Evolutionary conservation across 2,329 filamentous ascomycete genomes (phyloP).

Genomic region (Pyrenochaeta sp.): DNA sequence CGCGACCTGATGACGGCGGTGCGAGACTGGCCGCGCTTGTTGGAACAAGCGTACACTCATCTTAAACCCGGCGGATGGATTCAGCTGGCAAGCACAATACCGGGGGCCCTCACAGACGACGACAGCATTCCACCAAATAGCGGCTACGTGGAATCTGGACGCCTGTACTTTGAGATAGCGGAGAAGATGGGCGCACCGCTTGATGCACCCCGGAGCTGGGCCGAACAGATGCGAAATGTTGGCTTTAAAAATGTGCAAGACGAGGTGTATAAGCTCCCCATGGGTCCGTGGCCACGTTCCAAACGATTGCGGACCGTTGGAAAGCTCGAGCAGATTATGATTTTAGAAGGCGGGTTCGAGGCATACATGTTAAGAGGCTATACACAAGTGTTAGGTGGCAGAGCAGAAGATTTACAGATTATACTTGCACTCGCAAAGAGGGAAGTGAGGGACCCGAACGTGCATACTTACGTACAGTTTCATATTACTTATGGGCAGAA

Average conservation of each 20-base stretch:
- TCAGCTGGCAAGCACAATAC: slow-evolving; percentile 37
- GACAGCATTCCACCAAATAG: slow-evolving; percentile 28
- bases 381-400: slow-evolving; percentile 24
- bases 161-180: slow-evolving; percentile 30
- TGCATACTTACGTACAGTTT: slow-evolving; percentile 36
- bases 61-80: slow-evolving; percentile 50
- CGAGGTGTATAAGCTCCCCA: slow-evolving; percentile 34
- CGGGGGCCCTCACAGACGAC: slow-evolving; percentile 27
- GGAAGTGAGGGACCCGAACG: slow-evolving; percentile 28
- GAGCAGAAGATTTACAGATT: slow-evolving; percentile 26
- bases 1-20: slow-evolving; percentile 43
- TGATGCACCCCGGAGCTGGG: slow-evolving; percentile 40
- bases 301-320: slow-evolving; percentile 30
- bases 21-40: slow-evolving; percentile 40
- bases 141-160: slow-evolving; percentile 27
- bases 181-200: slow-evolving; percentile 45
- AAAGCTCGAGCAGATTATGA: slow-evolving; percentile 31
- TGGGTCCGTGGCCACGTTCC: slow-evolving; percentile 39
- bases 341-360: slow-evolving; percentile 33
- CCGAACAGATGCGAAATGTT: slow-evolving; percentile 43
- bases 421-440: slow-evolving; percentile 27
- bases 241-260: slow-evolving; percentile 57
- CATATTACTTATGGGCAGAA: slow-evolving; percentile 33
- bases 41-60: slow-evolving; percentile 42
- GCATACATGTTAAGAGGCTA: slow-evolving; percentile 36